Base-by-base conservation (phyloP, 2,329 filamentous ascomycete species). In the Zymoseptoria crescenta region DNA sequence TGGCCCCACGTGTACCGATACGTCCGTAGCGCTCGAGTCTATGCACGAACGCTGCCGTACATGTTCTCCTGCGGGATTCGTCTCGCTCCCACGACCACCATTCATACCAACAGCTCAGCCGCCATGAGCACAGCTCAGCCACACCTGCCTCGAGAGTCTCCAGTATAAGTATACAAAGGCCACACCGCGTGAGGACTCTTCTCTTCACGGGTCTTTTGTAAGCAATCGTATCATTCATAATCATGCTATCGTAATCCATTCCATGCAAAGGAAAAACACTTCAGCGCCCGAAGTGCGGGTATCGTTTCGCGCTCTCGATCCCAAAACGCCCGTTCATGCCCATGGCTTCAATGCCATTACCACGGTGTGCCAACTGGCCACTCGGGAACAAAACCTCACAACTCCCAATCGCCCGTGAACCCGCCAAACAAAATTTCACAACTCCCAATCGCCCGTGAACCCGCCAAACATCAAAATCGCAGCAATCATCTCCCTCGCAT, bases 391-490 rank as follows among this genome's bases (percentile, higher is more conserved):
- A 41, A 41, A 41, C 4, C 19, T 63, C 28, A 66, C 10, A 67
- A 55, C 55, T 65, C 53, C 48, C 87, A 87, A 1, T 86, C 83
- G 3, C 80, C 83, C 1, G 69, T 78, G 67, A 88, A 88, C 0
- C 86, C 86, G n/a, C 81, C 80, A 24, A 24, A 3, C 24, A 24
- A 24, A 24, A 24, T 48, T 51, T 63, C 28, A 66, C 10, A 67
- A 55, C 55, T 65, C 53, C 48, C 87, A 87, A 1, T 86, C 83
- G 3, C 80, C 83, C 1, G 69, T 78, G 67, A 88, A 88, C 0
- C 86, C 86, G n/a, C 81, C 80, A 56, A 88, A 87, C 41, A 91
- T 68, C 8, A 91, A 73, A 58, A 87, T 80, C 1, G 81, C 82
- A 0, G 86, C 87, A 50, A 91, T 81, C 51, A 83, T 78, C 56